phyloP scores from a whole-genome alignment of 495 filamentous ascomycete species.

The Eremomyces bilateralis region DNA sequence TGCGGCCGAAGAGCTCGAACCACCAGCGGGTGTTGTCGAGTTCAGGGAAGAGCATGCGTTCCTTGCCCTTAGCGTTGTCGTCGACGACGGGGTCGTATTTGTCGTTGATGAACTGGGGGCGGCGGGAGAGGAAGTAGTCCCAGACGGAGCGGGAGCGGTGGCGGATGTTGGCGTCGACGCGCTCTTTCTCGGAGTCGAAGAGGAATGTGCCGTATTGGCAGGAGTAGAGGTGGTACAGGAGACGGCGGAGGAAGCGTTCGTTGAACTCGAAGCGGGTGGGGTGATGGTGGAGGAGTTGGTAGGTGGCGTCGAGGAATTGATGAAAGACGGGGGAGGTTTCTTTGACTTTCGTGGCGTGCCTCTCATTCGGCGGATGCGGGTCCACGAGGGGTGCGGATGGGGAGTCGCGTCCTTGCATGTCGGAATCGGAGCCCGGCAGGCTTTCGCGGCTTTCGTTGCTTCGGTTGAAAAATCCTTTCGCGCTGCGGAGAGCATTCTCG shows the following conservation, averaged over 20 bases:
- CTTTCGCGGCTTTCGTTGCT: slow-evolving; percentile 47
- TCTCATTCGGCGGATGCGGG: slow-evolving; percentile 30
- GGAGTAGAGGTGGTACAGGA: slow-evolving; percentile 86
- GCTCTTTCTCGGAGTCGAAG: slow-evolving; percentile 83
- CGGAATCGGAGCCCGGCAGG: slow-evolving; percentile 35
- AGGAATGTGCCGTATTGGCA: slow-evolving; percentile 96
- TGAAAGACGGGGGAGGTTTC: slow-evolving; percentile 96
- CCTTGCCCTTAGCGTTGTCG: slow-evolving; percentile 52
- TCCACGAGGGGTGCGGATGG: slow-evolving; percentile 15
- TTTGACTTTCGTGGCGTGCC: slow-evolving; percentile 38
- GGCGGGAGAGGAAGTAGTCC: slow-evolving; percentile 75
- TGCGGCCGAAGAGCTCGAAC: slow-evolving; percentile 66
- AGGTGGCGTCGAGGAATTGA: slow-evolving; percentile 91
- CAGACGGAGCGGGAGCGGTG: slow-evolving; percentile 76
- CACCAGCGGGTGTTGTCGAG: slow-evolving; percentile 63
- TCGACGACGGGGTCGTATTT: slow-evolving; percentile 60
- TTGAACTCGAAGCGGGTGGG: slow-evolving; percentile 93
- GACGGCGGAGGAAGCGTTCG: slow-evolving; percentile 72
- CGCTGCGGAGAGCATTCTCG: slow-evolving; percentile 68
- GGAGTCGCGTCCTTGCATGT: slow-evolving; percentile 33
- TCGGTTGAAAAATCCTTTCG: slow-evolving; percentile 75
- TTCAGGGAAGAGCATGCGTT: slow-evolving; percentile 65
- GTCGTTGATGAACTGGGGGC: slow-evolving; percentile 56
- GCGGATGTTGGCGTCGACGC: slow-evolving; percentile 45
- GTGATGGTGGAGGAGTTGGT: slow-evolving; percentile 71